phyloP scores from a whole-genome alignment of 2,329 filamentous ascomycete genomes.

The Mollisia scopiformis region DNA sequence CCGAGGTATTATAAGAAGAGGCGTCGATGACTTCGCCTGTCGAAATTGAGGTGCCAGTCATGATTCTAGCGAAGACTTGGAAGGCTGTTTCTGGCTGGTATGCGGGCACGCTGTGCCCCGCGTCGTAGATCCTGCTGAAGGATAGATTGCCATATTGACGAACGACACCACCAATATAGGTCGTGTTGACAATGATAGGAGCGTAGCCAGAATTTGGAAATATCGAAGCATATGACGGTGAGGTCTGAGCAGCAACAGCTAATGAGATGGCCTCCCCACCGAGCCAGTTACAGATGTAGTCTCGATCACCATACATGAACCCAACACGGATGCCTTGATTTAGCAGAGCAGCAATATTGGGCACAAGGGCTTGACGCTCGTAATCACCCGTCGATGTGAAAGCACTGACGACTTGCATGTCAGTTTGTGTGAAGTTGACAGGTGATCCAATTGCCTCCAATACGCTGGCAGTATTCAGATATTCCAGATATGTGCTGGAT shows the following conservation, averaged over 20 bases:
- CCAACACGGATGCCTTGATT: conserved; percentile 68
- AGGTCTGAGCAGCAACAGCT: conserved; percentile 55
- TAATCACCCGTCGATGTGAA: conserved; percentile 61
- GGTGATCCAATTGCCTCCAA: conserved; percentile 64
- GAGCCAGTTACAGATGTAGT: conserved; percentile 69
- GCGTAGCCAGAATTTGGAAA: conserved; percentile 74
- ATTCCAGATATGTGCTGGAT: conserved; percentile 61
- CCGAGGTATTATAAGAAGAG: conserved; percentile 57
- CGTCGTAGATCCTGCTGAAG: conserved; percentile 68
- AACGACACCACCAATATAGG: conserved; percentile 72
- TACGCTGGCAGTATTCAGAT: conserved; percentile 65
- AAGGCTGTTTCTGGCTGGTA: conserved; percentile 59
- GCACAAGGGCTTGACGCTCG: conserved; percentile 62
- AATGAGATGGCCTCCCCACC: conserved; percentile 77
- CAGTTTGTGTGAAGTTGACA: conserved; percentile 59
- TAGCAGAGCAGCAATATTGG: conserved; percentile 62
- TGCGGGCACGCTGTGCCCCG: conserved; percentile 64
- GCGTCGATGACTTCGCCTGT: conserved; percentile 55
- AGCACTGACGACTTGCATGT: conserved; percentile 47
- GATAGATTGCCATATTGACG: conserved; percentile 77
- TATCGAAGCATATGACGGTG: conserved; percentile 48
- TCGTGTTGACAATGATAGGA: conserved; percentile 68
- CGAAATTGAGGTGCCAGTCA: conserved; percentile 53
- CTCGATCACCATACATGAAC: conserved; percentile 69
- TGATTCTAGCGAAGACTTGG: conserved; percentile 60